Evolutionary conservation across 768 basidiomycete genomes (phyloP), one percentile per base, ranked within the genome.

Genomic region (Scleroderma bovista): DNA sequence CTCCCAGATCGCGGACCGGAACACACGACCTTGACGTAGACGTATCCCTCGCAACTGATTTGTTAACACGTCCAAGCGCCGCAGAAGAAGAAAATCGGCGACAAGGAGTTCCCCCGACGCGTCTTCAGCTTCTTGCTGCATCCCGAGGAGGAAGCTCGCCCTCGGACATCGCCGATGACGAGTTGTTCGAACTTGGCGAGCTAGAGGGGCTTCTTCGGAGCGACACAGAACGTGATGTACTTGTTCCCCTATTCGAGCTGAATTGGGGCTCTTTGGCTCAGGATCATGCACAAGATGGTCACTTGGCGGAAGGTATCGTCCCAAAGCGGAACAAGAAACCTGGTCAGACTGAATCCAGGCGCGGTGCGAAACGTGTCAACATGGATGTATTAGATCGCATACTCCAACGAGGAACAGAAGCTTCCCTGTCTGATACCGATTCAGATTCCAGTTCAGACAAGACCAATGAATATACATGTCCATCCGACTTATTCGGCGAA

Each of bases 111-210:
- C 50, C 60, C 20, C 87, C 81, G 2, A 81, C 83, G 2, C 84
- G 88, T 31, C 73, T 91, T 9, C 85, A 88, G 54, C 65, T 83
- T 23, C 74, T 91, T 31, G 67, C 74, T 0, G 69, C 72, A 11
- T 70, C 72, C 41, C 81, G 84, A 39, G 83, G 86, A 40, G 83
- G 81, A 32, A 73, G 73, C 42, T 69, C 68, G 6, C 71, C 65
- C 32, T 69, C 69, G 20, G 66, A 74, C 19, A 78, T 91, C 17
- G 53, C 58, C 2, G 88, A 92, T 52, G 82, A 87, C 8, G 88
- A 90, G 51, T 68, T 91, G 20, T 88, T 91, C 51, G 75, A 67
- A 3, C 75, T 78, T 26, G 84, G 80, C 3, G 88, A 91, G 63
- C 62, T 86, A 23, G 86, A 88, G 47, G 74, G 69, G 17, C 47